phyloP scores from a whole-genome alignment of 805 yeast genomes.

The Yamadazyma nakazawae region DNA sequence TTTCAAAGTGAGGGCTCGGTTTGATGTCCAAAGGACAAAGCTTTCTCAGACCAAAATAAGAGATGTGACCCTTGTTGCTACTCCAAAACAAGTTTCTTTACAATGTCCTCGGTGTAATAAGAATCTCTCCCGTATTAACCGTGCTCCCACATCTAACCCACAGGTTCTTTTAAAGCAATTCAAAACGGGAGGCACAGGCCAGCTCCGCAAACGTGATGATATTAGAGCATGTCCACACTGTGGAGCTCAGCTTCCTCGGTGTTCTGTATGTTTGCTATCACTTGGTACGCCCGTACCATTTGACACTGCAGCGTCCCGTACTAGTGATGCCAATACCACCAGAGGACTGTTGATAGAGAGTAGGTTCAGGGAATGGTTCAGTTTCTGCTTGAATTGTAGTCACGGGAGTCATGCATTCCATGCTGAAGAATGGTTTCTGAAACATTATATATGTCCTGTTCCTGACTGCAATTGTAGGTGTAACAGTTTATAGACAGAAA shows the following conservation, averaged over 20 bases:
- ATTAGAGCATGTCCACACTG: slow-evolving; percentile 70
- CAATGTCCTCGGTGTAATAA: slow-evolving; percentile 84
- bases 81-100: slow-evolving; percentile 72
- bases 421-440: slow-evolving; percentile 93
- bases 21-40: slow-evolving; percentile 75
- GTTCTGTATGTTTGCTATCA: slow-evolving; percentile 83
- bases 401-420: slow-evolving; percentile 96
- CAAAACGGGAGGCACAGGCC: slow-evolving; percentile 19
- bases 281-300: slow-evolving; percentile 64
- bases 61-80: slow-evolving; percentile 41
- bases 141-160: slow-evolving; percentile 5
- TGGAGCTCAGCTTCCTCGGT: slow-evolving; percentile 82
- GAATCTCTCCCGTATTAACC: slow-evolving; percentile 43
- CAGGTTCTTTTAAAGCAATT: slow-evolving; percentile 32
- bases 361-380: slow-evolving; percentile 76
- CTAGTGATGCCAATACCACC: background rate
- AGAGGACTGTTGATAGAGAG: slow-evolving; percentile 27
- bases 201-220: slow-evolving; percentile 15
- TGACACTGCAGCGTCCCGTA: slow-evolving; percentile 23
- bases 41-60: slow-evolving; percentile 56
- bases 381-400: slow-evolving; percentile 85
- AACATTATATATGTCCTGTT: slow-evolving; percentile 86
- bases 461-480: slow-evolving; percentile 90
- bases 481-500: slow-evolving; percentile 43
- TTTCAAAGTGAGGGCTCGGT: slow-evolving; percentile 75